Evolutionary conservation across 75 land plant genomes (phyloP).

Genomic region (Cupressus sempervirens): DNA sequence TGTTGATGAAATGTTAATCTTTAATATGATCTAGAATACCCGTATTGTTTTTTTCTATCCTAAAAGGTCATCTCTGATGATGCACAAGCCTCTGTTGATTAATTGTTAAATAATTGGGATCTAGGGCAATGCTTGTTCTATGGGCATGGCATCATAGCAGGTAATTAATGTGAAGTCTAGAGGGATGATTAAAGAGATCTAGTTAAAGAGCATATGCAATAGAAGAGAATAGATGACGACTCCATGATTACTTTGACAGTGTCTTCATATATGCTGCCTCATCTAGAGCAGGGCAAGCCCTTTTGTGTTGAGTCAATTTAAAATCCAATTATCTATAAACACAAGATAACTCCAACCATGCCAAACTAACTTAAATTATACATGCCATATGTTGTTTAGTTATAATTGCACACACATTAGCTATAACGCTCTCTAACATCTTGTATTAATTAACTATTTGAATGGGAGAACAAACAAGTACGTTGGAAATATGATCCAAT

Average conservation of each 20-base stretch:
- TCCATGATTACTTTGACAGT: not conserved
- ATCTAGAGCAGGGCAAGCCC: not conserved
- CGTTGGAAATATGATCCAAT: not conserved
- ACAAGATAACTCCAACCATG: not conserved
- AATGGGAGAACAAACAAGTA: not conserved
- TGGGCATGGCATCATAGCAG: not conserved
- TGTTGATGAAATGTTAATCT: not conserved
- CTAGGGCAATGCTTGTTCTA: not conserved
- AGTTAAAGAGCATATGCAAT: not conserved
- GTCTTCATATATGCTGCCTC: not conserved
- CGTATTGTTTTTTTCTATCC: not conserved
- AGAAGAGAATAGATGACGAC: not conserved
- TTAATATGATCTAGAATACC: not conserved
- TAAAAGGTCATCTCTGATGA: not conserved
- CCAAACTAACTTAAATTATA: not conserved
- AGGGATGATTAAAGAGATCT: not conserved
- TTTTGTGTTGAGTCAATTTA: not conserved
- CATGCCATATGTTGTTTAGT: not conserved
- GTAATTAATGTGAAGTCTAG: not conserved
- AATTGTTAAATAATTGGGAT: too few species aligned
- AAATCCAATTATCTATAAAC: not conserved
- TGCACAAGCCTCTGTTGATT: not conserved
- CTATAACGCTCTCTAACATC: not conserved
- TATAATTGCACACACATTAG: not conserved
- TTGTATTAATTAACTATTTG: not conserved